These are phyloP conservation scores for Aspergillus haitiensis DNA, from an alignment of 495 filamentous ascomycete species.

Conservation along the genomic window DNA sequence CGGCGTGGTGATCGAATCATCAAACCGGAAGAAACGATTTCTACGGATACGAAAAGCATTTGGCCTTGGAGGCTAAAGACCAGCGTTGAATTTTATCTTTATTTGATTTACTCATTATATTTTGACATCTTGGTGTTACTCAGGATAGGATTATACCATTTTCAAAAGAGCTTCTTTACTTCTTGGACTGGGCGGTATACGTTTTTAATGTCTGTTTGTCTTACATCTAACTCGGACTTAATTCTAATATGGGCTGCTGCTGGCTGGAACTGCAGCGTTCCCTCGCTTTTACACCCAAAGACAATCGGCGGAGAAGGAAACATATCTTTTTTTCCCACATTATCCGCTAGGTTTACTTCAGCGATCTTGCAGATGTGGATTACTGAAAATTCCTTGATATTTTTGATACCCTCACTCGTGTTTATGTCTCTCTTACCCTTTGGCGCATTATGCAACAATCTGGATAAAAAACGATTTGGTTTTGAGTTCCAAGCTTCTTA, in stretches of 20 bases:
- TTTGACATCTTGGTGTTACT: constrained; percentile 13
- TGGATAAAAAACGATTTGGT: too few species aligned
- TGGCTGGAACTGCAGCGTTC: constrained; percentile 11
- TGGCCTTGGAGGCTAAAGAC: constrained; percentile 39
- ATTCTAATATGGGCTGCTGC: constrained; percentile 16
- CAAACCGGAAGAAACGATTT: constrained; percentile 54
- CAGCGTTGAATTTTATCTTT: neutral
- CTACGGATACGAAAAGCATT: constrained; percentile 50
- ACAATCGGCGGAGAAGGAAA: too few species aligned
- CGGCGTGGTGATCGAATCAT: constrained; percentile 40
- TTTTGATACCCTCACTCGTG: neutral
- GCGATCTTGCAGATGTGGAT: too few species aligned
- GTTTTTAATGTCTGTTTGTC: constrained; percentile 20
- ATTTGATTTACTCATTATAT: constrained; percentile 4
- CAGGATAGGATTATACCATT: neutral
- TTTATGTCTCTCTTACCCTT: too few species aligned
- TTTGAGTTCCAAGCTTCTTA: too few species aligned
- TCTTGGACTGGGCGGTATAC: constrained; percentile 18
- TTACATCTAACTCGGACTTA: constrained; percentile 8
- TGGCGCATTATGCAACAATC: too few species aligned
- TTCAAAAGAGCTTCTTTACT: constrained; percentile 5
- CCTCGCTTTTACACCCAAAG: neutral
- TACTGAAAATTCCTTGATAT: neutral
- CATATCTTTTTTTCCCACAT: neutral
- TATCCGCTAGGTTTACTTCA: too few species aligned